These are phyloP conservation scores for Cyanodermella asteris DNA, from an alignment of 2,329 filamentous ascomycete genomes.

Conservation along the genomic window DNA sequence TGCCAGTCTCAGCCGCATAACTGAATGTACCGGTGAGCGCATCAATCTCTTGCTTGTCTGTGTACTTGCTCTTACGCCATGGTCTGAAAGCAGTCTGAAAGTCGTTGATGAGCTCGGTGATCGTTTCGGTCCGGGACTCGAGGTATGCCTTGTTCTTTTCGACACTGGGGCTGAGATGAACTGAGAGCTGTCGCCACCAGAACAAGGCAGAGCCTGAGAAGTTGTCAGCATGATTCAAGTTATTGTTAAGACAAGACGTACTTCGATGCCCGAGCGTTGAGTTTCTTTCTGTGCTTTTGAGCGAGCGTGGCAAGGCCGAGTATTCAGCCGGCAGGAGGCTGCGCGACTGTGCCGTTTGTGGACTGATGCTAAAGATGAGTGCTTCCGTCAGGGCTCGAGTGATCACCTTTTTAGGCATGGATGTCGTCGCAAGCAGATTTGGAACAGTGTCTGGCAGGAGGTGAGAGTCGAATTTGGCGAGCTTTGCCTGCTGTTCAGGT, in stretches of 20 bases:
- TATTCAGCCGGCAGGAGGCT: conserved; percentile 5
- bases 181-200: conserved; percentile 4
- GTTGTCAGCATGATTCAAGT: background rate
- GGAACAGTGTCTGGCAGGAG: conserved; percentile 1
- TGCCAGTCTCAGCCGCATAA: conserved; percentile 4
- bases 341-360: background rate
- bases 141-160: conserved; percentile 2
- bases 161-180: conserved; percentile 3
- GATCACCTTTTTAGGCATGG: conserved; percentile 1
- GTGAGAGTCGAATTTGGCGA: conserved; percentile 4
- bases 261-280: conserved; percentile 3
- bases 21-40: conserved; percentile 4
- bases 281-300: background rate
- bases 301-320: conserved; percentile 2
- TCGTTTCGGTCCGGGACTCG: conserved; percentile 2
- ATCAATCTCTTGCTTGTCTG: conserved; percentile 2
- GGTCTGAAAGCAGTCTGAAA: conserved; percentile 4
- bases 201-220: no score
- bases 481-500: background rate
- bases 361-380: conserved; percentile 2
- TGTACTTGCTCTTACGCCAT: conserved; percentile 4
- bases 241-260: background rate
- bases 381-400: conserved; percentile 3
- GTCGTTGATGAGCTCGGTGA: conserved; percentile 1
- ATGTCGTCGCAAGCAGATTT: conserved; percentile 1